phyloP scores from a whole-genome alignment of 2,329 filamentous ascomycete species.

The Colletotrichum lindemuthianum region DNA sequence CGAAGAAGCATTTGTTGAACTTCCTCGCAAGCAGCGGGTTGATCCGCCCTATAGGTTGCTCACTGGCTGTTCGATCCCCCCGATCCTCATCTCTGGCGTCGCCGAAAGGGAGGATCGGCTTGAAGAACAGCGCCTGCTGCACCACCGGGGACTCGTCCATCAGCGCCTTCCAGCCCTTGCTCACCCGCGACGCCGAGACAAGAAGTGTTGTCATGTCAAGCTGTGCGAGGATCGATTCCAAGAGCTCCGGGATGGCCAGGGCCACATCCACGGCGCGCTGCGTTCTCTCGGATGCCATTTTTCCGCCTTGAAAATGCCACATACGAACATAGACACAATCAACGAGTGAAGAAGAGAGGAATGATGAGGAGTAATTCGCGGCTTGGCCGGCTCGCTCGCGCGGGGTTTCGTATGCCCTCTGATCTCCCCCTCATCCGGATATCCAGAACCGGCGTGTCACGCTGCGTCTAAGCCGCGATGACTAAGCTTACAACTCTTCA shows the following conservation, averaged over 20 bases:
- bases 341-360: background rate
- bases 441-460: slow-evolving; percentile 21
- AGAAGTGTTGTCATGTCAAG: slow-evolving; percentile 43
- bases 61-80: background rate
- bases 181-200: slow-evolving; percentile 40
- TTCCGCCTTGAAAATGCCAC: background rate
- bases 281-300: slow-evolving; percentile 1
- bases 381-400: slow-evolving; percentile 16
- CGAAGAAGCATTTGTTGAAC: slow-evolving; percentile 34
- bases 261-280: slow-evolving; percentile 9
- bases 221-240: slow-evolving; percentile 41
- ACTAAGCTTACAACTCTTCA: slow-evolving; percentile 19
- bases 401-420: slow-evolving; percentile 25
- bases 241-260: slow-evolving; percentile 39
- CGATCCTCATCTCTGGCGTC: background rate
- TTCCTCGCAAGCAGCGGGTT: slow-evolving; percentile 31
- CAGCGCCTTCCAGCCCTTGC: slow-evolving; percentile 37
- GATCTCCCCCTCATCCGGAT: slow-evolving; percentile 23
- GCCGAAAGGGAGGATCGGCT: background rate
- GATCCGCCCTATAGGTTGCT: background rate
- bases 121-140: slow-evolving; percentile 26
- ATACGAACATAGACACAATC: background rate
- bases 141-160: slow-evolving; percentile 16
- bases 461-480: slow-evolving; percentile 19
- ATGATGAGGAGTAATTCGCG: slow-evolving; percentile 23